Base-by-base conservation (phyloP, 768 basidiomycete genomes). In the Calocera cornea region DNA sequence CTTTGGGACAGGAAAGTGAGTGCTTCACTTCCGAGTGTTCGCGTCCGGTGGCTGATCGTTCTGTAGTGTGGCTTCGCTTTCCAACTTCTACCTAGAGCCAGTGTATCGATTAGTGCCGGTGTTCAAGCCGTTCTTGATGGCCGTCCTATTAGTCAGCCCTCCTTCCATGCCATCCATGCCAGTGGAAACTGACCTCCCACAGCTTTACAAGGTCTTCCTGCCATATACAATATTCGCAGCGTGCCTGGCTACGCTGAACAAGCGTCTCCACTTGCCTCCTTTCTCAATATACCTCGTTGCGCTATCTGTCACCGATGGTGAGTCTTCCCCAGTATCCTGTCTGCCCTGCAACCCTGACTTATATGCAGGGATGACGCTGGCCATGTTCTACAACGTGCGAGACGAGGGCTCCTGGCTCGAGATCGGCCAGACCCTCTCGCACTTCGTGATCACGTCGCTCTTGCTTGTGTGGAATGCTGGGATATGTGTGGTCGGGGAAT, bases 31-130 rank as follows among this genome's bases (percentile, higher is more conserved):
- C 34, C 17, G 12, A 44, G 31, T 69, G 69, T 70, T 41, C 73
- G 76, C 72, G 50, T 67, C 19, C 34, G 66, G 41, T 33, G 16
- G 0, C 17, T 22, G 66, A 24, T 16, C 68, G 24, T 22, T 66
- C 63, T 29, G 34, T 66, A 92, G 88, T 71, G 86, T 90, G 60
- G 87, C 88, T n/a, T 89, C 88, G 11, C 91, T 92, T 73, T 88
- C 90, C 85, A 89, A 89, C 1, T 93, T 93, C 76, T 93, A 94
- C 75, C 81, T 93, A 22, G 90, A 87, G 41, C 91, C 92, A 1
- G 91, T 93, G 7, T 93, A 92, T 72, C 87, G 91, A 19, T 80
- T 94, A 17, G 87, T 93, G 69, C 90, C 91, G 0, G 82, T 90
- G 64, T 94, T 94, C 74, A 88, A 82, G 69, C 92, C 91, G 0